Evolutionary conservation across 495 filamentous ascomycete genomes (phyloP), one percentile per base, ranked within the genome.

Genomic region (Penicillium ochrochloron): DNA sequence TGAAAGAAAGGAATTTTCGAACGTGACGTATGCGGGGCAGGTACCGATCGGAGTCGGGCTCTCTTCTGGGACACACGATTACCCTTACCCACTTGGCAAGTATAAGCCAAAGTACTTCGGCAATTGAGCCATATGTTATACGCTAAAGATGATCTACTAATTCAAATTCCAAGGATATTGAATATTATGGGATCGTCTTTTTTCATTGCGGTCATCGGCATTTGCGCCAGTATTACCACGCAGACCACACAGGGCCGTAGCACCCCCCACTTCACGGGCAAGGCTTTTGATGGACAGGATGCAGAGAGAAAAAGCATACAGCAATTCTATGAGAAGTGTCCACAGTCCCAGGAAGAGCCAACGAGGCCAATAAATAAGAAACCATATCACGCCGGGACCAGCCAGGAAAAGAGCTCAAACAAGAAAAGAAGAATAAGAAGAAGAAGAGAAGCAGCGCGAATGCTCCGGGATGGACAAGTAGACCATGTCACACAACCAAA

Each of bases 1-100:
- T 56, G 63, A 53, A 57, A 64, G 67, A 70, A 72, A 70, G 70
- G 71, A 74, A 74, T 75, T 75, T 72, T 71, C 61, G 69, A 70
- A 64, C 73, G 77, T 82, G 79, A 82, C 79, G 79, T 82, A 82
- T 82, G 79, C 79, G 79, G 79, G 79, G 79, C 79, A 73, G 62
- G 56, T 46, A 64, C 62, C 62, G 52, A 61, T 60, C 68, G 67
- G 53, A 63, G 62, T 58, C 71, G 67, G 67, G 41, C 48, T 66
- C 64, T 57, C 27, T 59, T 66, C 51, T 61, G 41, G 67, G 67
- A 55, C 63, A 63, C 23, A 41, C 59, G 46, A 59, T 42, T 46
- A 61, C 53, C 54, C 35, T 42, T 46, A 61, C 53, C 54, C 35
- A 59, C 48, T 56, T 35, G 51, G 29, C 17, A 19, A 5, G 21